Evolutionary conservation across 129 eudicot genomes (phyloP).

Genomic region (Chrysanthemum lavandulifolium): DNA sequence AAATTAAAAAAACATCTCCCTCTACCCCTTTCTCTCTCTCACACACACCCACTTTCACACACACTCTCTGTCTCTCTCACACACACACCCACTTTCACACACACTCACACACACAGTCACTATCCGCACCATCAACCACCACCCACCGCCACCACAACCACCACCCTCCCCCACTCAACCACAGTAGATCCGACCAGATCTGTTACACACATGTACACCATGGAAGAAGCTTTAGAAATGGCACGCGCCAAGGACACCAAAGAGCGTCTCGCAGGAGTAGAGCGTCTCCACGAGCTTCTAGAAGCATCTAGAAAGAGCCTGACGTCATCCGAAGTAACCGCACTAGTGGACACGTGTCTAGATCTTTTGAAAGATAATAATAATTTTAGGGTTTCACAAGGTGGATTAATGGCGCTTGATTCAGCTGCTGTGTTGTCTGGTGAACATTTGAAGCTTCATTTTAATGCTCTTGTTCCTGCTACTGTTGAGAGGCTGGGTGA

Average conservation of each 20-base stretch:
- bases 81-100: slow-evolving; percentile 21
- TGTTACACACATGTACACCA: slow-evolving; percentile 16
- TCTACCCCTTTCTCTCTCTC: slow-evolving; percentile 19
- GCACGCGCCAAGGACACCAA: slow-evolving; percentile 86
- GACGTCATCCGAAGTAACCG: slow-evolving; percentile 69
- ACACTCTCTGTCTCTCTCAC: slow-evolving; percentile 21
- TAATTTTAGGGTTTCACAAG: slow-evolving; percentile 89
- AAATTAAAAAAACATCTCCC: neutral
- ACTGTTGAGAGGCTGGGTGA: slow-evolving; percentile 82
- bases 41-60: slow-evolving; percentile 7
- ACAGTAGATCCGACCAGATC: slow-evolving; percentile 45
- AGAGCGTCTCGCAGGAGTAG: slow-evolving; percentile 93
- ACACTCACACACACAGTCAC: slow-evolving; percentile 5
- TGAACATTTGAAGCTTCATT: slow-evolving; percentile 78
- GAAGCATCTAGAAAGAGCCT: slow-evolving; percentile 76
- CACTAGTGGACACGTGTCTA: slow-evolving; percentile 70
- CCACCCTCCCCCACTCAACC: slow-evolving; percentile 20
- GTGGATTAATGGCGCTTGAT: slow-evolving; percentile 74
- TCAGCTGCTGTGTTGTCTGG: slow-evolving; percentile 92
- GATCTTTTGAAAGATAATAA: slow-evolving; percentile 87
- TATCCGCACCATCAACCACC: slow-evolving; percentile 30
- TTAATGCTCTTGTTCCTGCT: slow-evolving; percentile 82
- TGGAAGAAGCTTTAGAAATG: slow-evolving; percentile 93
- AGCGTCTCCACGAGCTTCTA: slow-evolving; percentile 78
- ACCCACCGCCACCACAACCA: slow-evolving; percentile 18